These are phyloP conservation scores for Conticribra guillardii DNA, from an alignment of 108 stramenopile genomes.

Conservation along the genomic window DNA sequence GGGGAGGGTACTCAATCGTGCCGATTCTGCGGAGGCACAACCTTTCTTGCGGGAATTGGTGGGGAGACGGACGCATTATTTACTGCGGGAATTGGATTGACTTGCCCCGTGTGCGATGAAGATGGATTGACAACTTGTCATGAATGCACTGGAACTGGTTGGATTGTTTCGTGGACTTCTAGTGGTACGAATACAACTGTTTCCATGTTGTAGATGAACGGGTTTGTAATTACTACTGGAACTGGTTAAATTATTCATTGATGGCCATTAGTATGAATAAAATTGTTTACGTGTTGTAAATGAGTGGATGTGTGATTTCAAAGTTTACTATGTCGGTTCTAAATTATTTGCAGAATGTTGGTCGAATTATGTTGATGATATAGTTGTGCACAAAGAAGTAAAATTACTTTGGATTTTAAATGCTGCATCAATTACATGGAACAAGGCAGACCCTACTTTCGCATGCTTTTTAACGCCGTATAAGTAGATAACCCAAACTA, in stretches of 20 bases:
- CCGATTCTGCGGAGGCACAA: constrained; percentile 43
- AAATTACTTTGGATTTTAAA: too few relatives aligned
- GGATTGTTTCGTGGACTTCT: constrained; percentile 26
- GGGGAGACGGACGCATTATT: constrained; percentile 38
- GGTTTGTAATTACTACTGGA: too few relatives aligned
- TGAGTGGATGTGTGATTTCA: too few relatives aligned
- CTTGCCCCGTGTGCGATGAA: constrained; percentile 44
- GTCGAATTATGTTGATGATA: not conserved
- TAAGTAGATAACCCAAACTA: too few relatives aligned
- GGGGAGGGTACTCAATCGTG: constrained; percentile 24
- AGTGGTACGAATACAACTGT: constrained; percentile 2
- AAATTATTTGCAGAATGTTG: not conserved
- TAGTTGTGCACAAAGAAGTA: too few relatives aligned
- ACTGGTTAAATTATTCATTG: too few relatives aligned
- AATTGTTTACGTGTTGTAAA: too few relatives aligned
- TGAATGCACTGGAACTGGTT: constrained; percentile 47
- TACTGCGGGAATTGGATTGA: constrained; percentile 33
- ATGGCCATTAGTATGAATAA: too few relatives aligned
- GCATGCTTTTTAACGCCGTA: too few relatives aligned
- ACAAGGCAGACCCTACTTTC: too few relatives aligned
- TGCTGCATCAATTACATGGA: too few relatives aligned
- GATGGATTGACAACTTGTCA: constrained; percentile 38
- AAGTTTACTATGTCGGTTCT: not conserved
- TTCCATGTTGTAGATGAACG: not conserved
- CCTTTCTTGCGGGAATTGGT: constrained; percentile 33